These are phyloP conservation scores for Phytophthora colocasiae DNA, from an alignment of 352 stramenopile species.

Conservation along the genomic window DNA sequence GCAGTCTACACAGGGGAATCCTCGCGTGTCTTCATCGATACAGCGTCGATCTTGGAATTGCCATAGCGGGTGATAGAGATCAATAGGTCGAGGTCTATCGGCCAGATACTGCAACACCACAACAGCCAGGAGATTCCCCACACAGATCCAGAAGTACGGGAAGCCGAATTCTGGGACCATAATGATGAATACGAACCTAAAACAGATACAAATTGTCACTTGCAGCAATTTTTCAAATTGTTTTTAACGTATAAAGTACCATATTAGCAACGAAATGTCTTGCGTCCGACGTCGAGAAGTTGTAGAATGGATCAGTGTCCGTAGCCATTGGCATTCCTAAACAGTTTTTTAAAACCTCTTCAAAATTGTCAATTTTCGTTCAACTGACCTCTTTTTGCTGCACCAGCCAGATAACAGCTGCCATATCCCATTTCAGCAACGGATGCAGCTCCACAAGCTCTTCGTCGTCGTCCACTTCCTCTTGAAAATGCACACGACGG, in stretches of 20 bases:
- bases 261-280: conserved; percentile 72
- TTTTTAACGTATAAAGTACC: conserved; percentile 31
- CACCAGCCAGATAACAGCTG: conserved; percentile 44
- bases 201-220: conserved; percentile 16
- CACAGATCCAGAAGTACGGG: conserved; percentile 72
- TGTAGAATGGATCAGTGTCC: conserved; percentile 51
- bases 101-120: conserved; percentile 57
- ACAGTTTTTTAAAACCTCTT: not conserved
- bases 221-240: too few relatives aligned
- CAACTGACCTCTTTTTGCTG: conserved; percentile 46
- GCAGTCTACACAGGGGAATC: conserved; percentile 75
- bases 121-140: conserved; percentile 63
- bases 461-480: conserved; percentile 24
- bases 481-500: conserved; percentile 35
- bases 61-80: conserved; percentile 50
- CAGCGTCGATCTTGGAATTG: conserved; percentile 31
- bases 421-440: conserved; percentile 67
- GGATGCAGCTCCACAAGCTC: conserved; percentile 43
- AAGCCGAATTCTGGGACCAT: conserved; percentile 66
- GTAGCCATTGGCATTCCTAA: conserved; percentile 42
- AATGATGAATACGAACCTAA: conserved; percentile 70
- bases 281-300: conserved; percentile 64
- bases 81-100: conserved; percentile 54
- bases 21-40: conserved; percentile 55
- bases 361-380: not conserved